Conservation (phyloP, 169 alveolate species). For the Amoebophrya sp. region DNA sequence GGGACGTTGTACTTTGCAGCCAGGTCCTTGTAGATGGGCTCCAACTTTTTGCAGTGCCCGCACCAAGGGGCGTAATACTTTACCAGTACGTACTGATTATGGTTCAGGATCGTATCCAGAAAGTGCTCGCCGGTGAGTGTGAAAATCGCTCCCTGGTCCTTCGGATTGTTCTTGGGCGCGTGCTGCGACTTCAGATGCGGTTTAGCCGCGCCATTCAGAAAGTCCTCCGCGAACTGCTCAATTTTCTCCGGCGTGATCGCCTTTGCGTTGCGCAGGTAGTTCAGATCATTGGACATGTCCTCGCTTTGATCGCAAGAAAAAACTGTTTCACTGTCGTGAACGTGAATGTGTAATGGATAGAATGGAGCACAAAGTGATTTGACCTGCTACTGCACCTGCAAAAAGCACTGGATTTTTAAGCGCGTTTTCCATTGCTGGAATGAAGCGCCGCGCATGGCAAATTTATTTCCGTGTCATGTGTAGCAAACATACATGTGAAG, state of each 20-base stretch:
- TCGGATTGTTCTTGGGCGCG: background rate
- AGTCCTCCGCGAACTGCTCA: background rate
- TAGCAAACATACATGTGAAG: too few species aligned
- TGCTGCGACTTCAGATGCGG: background rate
- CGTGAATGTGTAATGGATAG: too few species aligned
- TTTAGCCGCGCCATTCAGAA: background rate
- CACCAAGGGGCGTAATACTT: slow-evolving; percentile 90
- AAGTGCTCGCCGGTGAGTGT: background rate
- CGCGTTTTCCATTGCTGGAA: too few species aligned
- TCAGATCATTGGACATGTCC: background rate
- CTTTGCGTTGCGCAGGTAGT: background rate
- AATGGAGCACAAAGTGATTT: too few species aligned
- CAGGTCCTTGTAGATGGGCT: slow-evolving; percentile 76
- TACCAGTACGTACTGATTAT: slow-evolving; percentile 67
- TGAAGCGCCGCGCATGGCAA: too few species aligned
- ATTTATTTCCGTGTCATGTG: too few species aligned
- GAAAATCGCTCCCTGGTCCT: background rate
- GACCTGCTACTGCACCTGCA: too few species aligned
- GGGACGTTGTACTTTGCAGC: slow-evolving; percentile 35
- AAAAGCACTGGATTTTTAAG: too few species aligned
- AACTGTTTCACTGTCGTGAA: too few species aligned
- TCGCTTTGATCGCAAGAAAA: too few species aligned
- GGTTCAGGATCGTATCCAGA: slow-evolving; percentile 25
- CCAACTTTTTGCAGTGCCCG: slow-evolving; percentile 85
- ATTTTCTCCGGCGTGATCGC: background rate